Conservation (phyloP, 106 monocot species). For the Apostasia ramifera region DNA sequence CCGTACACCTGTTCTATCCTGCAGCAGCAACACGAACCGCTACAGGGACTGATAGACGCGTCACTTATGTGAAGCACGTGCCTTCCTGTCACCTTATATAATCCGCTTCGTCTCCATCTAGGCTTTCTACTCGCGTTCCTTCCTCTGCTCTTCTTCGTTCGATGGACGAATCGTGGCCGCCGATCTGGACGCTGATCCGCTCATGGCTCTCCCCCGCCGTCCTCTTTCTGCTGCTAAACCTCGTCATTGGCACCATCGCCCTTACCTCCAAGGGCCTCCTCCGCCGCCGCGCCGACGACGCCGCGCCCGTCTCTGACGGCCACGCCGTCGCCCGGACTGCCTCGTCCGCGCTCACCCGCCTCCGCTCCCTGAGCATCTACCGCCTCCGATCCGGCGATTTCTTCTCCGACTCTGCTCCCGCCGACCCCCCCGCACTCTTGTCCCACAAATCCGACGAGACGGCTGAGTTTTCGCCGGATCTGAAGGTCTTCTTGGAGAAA, state of each 20-base stretch:
- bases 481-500: no score
- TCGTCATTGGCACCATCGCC: constrained; percentile 86
- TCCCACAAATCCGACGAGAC: neutral
- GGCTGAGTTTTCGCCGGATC: neutral
- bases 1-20: no score
- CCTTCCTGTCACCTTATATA: no score
- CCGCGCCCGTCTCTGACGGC: neutral
- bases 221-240: constrained; percentile 76
- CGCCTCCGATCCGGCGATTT: constrained; percentile 33
- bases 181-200: constrained; percentile 31
- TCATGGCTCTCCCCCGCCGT: constrained; percentile 69
- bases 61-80: no score
- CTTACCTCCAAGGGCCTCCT: constrained; percentile 38
- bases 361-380: constrained; percentile 48
- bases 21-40: no score
- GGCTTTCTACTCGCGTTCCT: no score
- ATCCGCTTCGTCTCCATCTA: no score
- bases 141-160: no score
- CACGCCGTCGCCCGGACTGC: constrained; percentile 18
- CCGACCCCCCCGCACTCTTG: neutral
- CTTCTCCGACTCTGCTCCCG: neutral
- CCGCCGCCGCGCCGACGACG: neutral
- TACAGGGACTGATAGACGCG: no score
- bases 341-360: constrained; percentile 42
- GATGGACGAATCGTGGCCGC: constrained; percentile 16